Evolutionary conservation across 2,329 filamentous ascomycete species (phyloP).

Genomic region (Fusarium equiseti): DNA sequence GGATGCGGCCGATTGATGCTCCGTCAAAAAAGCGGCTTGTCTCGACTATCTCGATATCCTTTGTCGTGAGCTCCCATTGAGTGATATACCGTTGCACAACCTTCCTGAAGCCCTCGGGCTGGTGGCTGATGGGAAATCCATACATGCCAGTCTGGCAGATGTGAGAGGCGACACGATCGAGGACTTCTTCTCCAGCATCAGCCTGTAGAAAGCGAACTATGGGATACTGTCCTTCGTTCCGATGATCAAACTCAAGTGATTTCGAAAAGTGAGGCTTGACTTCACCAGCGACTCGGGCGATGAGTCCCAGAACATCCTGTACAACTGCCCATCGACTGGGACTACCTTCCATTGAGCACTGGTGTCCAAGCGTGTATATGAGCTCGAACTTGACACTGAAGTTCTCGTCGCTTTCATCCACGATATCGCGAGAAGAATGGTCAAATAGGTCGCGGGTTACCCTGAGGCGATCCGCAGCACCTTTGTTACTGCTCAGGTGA

Average conservation of each 20-base stretch:
- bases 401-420: conserved; percentile 73
- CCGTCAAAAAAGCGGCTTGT: neutral
- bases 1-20: fast-evolving
- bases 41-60: conserved; percentile 55
- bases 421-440: conserved; percentile 62
- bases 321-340: conserved; percentile 64
- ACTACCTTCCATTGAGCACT: conserved; percentile 63
- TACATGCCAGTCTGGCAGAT: conserved; percentile 59
- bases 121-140: conserved; percentile 57
- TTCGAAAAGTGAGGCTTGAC: neutral
- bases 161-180: conserved; percentile 51
- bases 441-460: neutral
- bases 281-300: conserved; percentile 53
- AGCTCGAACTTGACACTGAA: conserved; percentile 67
- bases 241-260: conserved; percentile 48
- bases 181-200: conserved; percentile 47
- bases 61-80: conserved; percentile 40
- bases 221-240: conserved; percentile 55
- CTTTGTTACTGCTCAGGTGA: neutral
- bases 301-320: conserved; percentile 56
- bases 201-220: conserved; percentile 60
- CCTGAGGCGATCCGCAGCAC: neutral
- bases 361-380: conserved; percentile 66
- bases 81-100: too few species aligned
- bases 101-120: too few species aligned